Evolutionary conservation across 2,329 filamentous ascomycete species (phyloP).

Genomic region (Knufia fluminis): DNA sequence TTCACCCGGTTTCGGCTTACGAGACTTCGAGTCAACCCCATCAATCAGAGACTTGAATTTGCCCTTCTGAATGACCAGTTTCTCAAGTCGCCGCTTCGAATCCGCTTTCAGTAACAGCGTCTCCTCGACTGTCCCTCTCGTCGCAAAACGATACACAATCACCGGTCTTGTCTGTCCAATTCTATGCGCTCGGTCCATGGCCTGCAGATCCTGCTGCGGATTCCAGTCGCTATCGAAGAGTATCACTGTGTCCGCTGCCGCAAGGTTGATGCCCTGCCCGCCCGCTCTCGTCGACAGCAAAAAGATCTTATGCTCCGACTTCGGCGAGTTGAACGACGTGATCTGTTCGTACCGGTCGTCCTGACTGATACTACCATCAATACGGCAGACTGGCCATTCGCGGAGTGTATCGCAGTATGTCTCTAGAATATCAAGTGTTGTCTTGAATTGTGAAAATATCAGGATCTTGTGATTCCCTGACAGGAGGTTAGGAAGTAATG

Average conservation of each 20-base stretch:
- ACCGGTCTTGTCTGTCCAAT: slow-evolving; percentile 91
- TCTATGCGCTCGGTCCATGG: slow-evolving; percentile 87
- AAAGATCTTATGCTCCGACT: slow-evolving; percentile 60
- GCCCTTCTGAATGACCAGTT: slow-evolving; percentile 91
- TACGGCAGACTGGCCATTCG: slow-evolving; percentile 73
- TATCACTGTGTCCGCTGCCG: slow-evolving; percentile 83
- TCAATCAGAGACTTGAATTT: slow-evolving; percentile 62
- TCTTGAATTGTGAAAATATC: slow-evolving; percentile 95
- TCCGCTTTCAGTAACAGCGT: slow-evolving; percentile 77
- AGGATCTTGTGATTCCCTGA: slow-evolving; percentile 74
- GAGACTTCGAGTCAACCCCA: slow-evolving; percentile 41
- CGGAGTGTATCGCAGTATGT: slow-evolving; percentile 75
- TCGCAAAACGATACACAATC: slow-evolving; percentile 86
- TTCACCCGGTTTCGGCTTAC: slow-evolving; percentile 29
- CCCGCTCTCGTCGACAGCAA: slow-evolving; percentile 83
- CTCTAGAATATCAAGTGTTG: slow-evolving; percentile 80
- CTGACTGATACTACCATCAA: slow-evolving; percentile 80
- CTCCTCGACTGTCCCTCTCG: slow-evolving; percentile 86
- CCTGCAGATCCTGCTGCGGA: slow-evolving; percentile 91
- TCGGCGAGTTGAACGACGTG: slow-evolving; percentile 59
- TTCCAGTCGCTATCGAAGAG: slow-evolving; percentile 91
- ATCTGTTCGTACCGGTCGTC: slow-evolving; percentile 62
- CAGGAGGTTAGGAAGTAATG: slow-evolving; percentile 69
- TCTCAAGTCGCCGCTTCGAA: slow-evolving; percentile 83
- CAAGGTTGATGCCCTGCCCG: slow-evolving; percentile 90